Evolutionary conservation across 23 red algal species (phyloP).

Genomic region (Gracilaria caudata): DNA sequence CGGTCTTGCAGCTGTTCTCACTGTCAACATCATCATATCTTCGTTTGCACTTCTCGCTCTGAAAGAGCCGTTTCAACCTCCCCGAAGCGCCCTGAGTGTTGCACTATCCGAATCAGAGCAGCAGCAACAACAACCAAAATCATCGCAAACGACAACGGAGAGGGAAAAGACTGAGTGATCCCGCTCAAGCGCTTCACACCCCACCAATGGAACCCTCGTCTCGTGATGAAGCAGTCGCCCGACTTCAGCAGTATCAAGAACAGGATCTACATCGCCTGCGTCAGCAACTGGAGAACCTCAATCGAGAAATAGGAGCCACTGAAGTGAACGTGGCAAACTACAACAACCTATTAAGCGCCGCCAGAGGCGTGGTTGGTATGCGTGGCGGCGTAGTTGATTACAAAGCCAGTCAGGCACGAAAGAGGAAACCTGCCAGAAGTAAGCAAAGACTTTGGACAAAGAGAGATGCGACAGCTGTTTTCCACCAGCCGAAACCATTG

Average conservation of each 20-base stretch:
- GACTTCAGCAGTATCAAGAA: conserved; percentile 28
- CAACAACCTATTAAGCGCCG: conserved; percentile 38
- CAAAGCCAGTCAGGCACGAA: not conserved
- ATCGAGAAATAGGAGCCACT: conserved; percentile 13
- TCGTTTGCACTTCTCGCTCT: conserved; percentile 56
- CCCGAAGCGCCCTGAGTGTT: not conserved
- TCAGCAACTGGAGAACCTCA: not conserved
- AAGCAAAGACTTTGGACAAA: conserved; percentile 49
- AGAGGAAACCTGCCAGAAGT: not conserved
- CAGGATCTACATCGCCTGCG: conserved; percentile 9
- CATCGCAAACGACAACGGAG: not conserved
- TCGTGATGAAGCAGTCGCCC: conserved; percentile 4
- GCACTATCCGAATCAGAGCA: not conserved
- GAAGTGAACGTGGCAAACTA: conserved; percentile 27
- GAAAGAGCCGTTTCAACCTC: not conserved
- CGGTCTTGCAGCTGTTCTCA: conserved; percentile 45
- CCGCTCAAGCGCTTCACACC: not conserved
- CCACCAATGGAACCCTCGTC: not conserved
- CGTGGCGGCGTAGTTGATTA: conserved; percentile 17
- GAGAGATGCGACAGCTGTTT: not conserved
- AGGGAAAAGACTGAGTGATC: conserved; percentile 17
- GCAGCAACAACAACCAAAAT: not conserved
- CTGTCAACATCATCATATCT: conserved; percentile 57
- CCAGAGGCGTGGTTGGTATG: conserved; percentile 35
- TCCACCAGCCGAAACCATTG: not conserved